Base-by-base conservation (phyloP, 306 rosid genomes). In the Lablab purpureus region DNA sequence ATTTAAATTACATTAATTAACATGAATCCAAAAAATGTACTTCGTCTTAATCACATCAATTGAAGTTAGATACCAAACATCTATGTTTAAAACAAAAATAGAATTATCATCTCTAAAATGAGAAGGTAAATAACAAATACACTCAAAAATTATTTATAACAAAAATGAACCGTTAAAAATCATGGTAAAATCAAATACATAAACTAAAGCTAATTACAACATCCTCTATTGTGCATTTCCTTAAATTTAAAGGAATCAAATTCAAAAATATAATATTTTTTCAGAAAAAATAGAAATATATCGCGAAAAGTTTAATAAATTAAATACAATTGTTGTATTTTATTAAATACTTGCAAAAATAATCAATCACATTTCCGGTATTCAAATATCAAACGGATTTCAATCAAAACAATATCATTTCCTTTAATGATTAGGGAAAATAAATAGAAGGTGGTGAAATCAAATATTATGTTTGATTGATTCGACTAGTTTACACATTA, bases 311-410 rank as follows among this genome's bases (percentile, higher is more conserved):
- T 23, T 67, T 14, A 28, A n/a, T 30, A 50, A 50, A 66, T 45
- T 22, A 15, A 19, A 21, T 47, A 25, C 74, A 77, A 77, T 19
- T 28, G 5, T 27, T n/a, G 28, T 46, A 60, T 73, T 21, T 72
- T 73, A 73, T 34, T 36, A 36, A 13, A 10, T 49, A 5, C 23
- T 64, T 50, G 7, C 30, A 15, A 54, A 54, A 51, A 34, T 11
- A 30, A 71, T 30, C 41, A 51, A 71, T 32, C 60, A 47, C 19
- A 17, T 17, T 15, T 49, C 4, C 17, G 5, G 6, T 10, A 43
- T 49, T 49, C 30, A 15, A 28, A n/a, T n/a, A n/a, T n/a, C n/a
- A n/a, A 28, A 51, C 5, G 18, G 63, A 71, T 46, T 45, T 12
- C 45, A 49, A 49, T 47, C 23, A n/a, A 47, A 49, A 50, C 1